Evolutionary conservation across 352 stramenopile genomes (phyloP), one percentile per base, ranked within the genome.

Genomic region (Pythium angustatum): DNA sequence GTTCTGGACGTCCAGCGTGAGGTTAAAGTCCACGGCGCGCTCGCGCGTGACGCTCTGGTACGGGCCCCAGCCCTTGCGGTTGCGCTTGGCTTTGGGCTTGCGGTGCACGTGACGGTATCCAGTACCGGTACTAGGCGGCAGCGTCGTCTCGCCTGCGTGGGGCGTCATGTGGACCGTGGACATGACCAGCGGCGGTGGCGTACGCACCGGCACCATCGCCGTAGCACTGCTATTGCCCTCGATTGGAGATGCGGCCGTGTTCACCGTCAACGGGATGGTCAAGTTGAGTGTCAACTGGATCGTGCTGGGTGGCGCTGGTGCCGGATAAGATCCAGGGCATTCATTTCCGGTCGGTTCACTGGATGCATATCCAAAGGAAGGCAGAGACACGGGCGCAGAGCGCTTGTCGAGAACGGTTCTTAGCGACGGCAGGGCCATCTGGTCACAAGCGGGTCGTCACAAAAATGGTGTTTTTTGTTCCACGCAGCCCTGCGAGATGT

Each of bases 1-100:
- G 24, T 60, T 58, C 54, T 83, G 68, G 49, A 83, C 69, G 64
- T 83, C 72, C 21, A 83, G 70, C 58, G 62, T 80, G n/a, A 83
- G 65, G 47, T 80, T 83, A 58, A 83, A 80, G 36, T 71, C 72
- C 21, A 78, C 62, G 5, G 71, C 72, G 7, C 74, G 65, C 55
- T 81, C 69, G 40, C 72, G 73, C 41, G 63, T 26, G 11, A 78
- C 60, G 28, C 70, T 78, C 50, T 69, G 60, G 62, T 68, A 80
- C 7, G 69, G 69, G 1, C 69, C 73, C 69, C 66, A 77, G 15
- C 66, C 72, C 41, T 67, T 52, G 48, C 63, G 55, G 7, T 70
- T 62, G 40, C 63, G 63, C 27, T 64, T 65, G 48, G 21, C 31
- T 33, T 57, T 64, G 55, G 45, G 31, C 36, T 59, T 47, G 44